phyloP scores from a whole-genome alignment of 352 stramenopile species.

The Hyaloperonospora arabidopsidis region DNA sequence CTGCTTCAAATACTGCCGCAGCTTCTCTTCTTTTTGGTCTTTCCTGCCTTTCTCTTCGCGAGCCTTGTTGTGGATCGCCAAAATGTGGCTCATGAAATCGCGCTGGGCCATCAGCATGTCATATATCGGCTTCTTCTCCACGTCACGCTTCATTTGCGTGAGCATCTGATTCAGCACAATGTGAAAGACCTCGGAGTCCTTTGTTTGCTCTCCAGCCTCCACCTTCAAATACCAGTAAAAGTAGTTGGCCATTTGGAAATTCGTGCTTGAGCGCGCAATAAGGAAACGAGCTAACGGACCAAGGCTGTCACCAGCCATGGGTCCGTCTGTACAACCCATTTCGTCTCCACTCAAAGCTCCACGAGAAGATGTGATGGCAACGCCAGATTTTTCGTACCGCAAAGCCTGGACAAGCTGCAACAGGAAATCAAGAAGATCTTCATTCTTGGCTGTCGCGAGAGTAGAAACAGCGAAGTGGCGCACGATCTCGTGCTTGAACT shows the following conservation, averaged over 20 bases:
- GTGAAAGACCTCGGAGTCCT: constrained; percentile 72
- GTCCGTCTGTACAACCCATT: constrained; percentile 33
- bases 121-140: constrained; percentile 87
- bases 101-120: constrained; percentile 88
- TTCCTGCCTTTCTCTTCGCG: constrained; percentile 91
- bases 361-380: constrained; percentile 28
- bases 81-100: constrained; percentile 91
- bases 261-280: constrained; percentile 89
- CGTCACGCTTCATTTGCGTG: constrained; percentile 89
- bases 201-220: constrained; percentile 60
- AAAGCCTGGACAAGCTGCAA: constrained; percentile 98
- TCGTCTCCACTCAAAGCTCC: constrained; percentile 39
- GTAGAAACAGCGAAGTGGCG: constrained; percentile 96
- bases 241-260: constrained; percentile 96
- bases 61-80: constrained; percentile 88
- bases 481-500: constrained; percentile 87
- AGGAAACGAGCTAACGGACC: constrained; percentile 89
- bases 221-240: constrained; percentile 94
- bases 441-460: constrained; percentile 91
- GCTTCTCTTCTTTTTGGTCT: constrained; percentile 92
- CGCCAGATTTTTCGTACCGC: constrained; percentile 74
- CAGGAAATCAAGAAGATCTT: constrained; percentile 95
- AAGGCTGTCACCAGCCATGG: constrained; percentile 40
- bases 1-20: constrained; percentile 86
- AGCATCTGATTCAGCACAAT: constrained; percentile 87